Evolutionary conservation across 1,284 basidiomycete species (phyloP).

Genomic region (Ganoderma meredithae): DNA sequence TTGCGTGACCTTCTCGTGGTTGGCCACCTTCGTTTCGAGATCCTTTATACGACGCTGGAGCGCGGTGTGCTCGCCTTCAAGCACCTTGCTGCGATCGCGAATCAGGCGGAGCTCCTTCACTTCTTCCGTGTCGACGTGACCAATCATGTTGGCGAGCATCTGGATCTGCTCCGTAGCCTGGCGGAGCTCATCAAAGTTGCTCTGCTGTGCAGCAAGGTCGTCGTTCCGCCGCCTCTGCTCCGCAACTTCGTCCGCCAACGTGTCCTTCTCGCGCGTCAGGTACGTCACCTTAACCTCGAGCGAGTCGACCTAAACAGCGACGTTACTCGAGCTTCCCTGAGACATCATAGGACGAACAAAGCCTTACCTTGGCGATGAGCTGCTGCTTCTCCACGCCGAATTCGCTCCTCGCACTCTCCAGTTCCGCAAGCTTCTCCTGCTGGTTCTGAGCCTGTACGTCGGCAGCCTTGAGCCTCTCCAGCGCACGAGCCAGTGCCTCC

Average conservation of each 20-base stretch:
- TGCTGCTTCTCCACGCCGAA: constrained; percentile 58
- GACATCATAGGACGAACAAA: constrained; percentile 8
- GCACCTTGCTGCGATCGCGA: constrained; percentile 67
- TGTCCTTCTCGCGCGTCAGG: constrained; percentile 67
- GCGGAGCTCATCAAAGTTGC: constrained; percentile 75
- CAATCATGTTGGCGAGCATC: constrained; percentile 62
- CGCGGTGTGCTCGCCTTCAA: constrained; percentile 71
- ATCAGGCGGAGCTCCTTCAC: constrained; percentile 68
- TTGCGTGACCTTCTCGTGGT: constrained; percentile 64
- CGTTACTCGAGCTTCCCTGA: not conserved
- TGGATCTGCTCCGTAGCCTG: constrained; percentile 75
- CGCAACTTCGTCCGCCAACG: constrained; percentile 55
- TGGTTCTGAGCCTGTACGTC: constrained; percentile 68
- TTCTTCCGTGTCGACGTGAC: constrained; percentile 74
- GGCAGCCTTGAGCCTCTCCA: constrained; percentile 72
- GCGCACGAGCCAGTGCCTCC: constrained; percentile 70
- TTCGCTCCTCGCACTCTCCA: constrained; percentile 68
- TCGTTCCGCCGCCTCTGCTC: constrained; percentile 67
- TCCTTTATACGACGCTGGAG: constrained; percentile 79
- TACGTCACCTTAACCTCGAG: constrained; percentile 65
- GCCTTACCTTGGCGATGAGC: constrained; percentile 64
- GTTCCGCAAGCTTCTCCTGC: constrained; percentile 62
- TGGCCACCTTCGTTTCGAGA: constrained; percentile 65
- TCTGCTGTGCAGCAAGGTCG: constrained; percentile 63
- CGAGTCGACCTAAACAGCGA: constrained; percentile 56